Evolutionary conservation across 1,284 basidiomycete species (phyloP).

Genomic region (Megacollybia platyphylla): DNA sequence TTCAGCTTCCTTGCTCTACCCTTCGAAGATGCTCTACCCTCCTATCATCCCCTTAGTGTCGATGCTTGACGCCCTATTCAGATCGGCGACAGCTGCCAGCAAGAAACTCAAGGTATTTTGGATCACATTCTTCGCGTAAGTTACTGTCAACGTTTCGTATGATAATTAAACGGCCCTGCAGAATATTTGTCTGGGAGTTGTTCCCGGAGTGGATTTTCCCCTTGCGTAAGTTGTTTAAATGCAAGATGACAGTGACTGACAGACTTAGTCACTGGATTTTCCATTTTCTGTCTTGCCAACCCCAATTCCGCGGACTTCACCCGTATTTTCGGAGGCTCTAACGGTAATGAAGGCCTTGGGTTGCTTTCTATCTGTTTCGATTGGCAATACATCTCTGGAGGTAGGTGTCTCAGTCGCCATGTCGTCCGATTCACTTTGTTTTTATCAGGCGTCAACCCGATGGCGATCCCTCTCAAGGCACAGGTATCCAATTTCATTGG

Average conservation of each 20-base stretch:
- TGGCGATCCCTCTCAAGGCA: neutral
- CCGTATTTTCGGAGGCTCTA: neutral
- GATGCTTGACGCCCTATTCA: neutral
- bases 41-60: constrained; percentile 11
- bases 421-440: neutral
- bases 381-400: constrained; percentile 35
- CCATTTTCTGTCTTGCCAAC: neutral
- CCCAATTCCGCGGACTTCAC: neutral
- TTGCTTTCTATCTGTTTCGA: constrained; percentile 31
- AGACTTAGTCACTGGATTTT: neutral
- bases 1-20: neutral
- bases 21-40: neutral
- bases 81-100: neutral
- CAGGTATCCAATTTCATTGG: neutral
- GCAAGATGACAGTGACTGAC: neutral
- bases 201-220: constrained; percentile 16
- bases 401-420: neutral
- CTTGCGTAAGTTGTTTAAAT: neutral
- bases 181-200: constrained; percentile 30
- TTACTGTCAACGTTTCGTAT: neutral
- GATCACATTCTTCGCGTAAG: constrained; percentile 19
- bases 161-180: neutral
- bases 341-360: neutral
- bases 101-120: constrained; percentile 26
- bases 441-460: neutral